Evolutionary conservation across 768 basidiomycete species (phyloP), one percentile per base, ranked within the genome.

Genomic region (Russula earlei): DNA sequence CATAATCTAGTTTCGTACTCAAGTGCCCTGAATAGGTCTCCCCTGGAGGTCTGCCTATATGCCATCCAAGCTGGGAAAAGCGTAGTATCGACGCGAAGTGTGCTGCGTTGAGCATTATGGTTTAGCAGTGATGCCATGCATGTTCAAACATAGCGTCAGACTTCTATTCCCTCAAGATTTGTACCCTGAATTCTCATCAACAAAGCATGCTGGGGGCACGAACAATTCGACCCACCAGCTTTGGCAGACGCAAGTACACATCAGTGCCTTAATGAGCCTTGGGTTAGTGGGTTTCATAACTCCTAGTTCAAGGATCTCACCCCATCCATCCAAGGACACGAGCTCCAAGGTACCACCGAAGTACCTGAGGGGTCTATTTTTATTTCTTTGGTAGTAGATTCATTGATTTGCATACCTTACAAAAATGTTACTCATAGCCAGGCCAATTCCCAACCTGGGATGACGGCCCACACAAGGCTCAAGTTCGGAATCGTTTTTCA

Each of bases 371-470:
- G 5, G 33, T 42, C 1, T 19, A 24, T 41, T 38, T n/a, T 3
- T 19, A 2, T 20, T 34, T 52, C 34, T 14, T 17, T 27, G 11
- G n/a, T 46, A 11, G 27, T 19, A 34, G 38, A 9, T 12, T 25
- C 42, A 55, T 41, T 15, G 25, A 45, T 17, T 37, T n/a, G 33
- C 80, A 55, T 63, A 88, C 79, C 83, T 90, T 56, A 90, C 83
- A 68, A 82, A 91, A 34, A 92, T 91, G 64, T 89, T 85, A 67
- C 90, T 88, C 88, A 92, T 89, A 0, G 90, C 88, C 19, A 92
- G 70, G 5, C 90, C 90, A 43, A 92, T 83, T 2, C 90, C 90
- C 54, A 91, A 85, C 41, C 78, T 75, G 43, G 78, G 77, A 67
- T 84, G 85, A 7, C 72, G 72, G 29, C 74, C 76, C 36, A 77